Percentiles rank a stretch among this genome's conserved stretches.
Conservation (phyloP, 2,329 filamentous ascomycete genomes). For the Venturia nashicola region DNA sequence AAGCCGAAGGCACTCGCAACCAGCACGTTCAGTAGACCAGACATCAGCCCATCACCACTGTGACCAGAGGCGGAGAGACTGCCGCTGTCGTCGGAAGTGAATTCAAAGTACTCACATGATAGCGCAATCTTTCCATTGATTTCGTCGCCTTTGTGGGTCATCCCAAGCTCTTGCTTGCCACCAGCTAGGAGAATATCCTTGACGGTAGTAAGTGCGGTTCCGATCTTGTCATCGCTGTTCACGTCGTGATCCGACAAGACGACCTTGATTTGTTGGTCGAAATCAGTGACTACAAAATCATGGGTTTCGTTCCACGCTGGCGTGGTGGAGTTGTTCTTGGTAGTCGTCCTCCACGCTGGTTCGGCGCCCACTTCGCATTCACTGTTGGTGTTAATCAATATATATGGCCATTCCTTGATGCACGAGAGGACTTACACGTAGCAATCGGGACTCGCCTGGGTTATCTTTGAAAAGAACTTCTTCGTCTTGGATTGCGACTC, state of each 20-base stretch:
- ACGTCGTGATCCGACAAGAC: slow-evolving; percentile 35
- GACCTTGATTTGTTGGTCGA: slow-evolving; percentile 30
- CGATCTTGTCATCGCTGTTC: slow-evolving; percentile 32
- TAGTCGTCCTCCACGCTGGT: slow-evolving; percentile 30
- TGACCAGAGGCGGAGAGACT: slow-evolving; percentile 20
- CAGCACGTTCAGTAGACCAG: slow-evolving; percentile 31
- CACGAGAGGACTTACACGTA: slow-evolving; percentile 18
- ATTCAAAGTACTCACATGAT: slow-evolving; percentile 29
- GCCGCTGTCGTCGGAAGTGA: slow-evolving; percentile 24
- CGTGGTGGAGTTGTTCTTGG: slow-evolving; percentile 29
- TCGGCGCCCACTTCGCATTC: slow-evolving; percentile 33
- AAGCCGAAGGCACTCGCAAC: slow-evolving; percentile 31
- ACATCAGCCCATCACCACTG: slow-evolving; percentile 20
- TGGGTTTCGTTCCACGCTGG: slow-evolving; percentile 37
- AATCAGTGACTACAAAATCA: slow-evolving; percentile 35
- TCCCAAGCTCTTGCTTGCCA: slow-evolving; percentile 28
- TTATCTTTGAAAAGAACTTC: slow-evolving; percentile 29
- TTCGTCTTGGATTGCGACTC: slow-evolving; percentile 28
- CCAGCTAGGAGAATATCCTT: slow-evolving; percentile 30
- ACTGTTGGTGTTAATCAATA: background rate
- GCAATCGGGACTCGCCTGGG: slow-evolving; percentile 36
- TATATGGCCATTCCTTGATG: background rate
- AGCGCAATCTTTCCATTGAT: slow-evolving; percentile 26
- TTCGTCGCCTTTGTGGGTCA: slow-evolving; percentile 26
- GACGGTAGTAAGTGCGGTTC: slow-evolving; percentile 28